Evolutionary conservation across 371 early-diverging fungal genomes (phyloP).

Genomic region (Rhizopus stolonifer): DNA sequence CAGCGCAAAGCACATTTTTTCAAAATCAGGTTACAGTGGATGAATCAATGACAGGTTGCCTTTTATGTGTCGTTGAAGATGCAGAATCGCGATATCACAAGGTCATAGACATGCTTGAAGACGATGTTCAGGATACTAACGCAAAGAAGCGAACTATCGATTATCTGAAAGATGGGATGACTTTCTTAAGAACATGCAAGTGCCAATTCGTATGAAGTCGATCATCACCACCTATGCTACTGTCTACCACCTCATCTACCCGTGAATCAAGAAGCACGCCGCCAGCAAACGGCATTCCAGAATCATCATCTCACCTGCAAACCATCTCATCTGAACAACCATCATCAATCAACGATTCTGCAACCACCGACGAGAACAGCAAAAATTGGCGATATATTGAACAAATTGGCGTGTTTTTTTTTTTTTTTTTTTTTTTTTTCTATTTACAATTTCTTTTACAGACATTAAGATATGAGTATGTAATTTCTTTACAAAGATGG

Average conservation of each 20-base stretch:
- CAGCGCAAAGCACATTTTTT: conserved; percentile 13
- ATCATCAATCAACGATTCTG: conserved; percentile 6
- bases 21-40: conserved; percentile 12
- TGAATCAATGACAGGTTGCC: conserved; percentile 14
- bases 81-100: conserved; percentile 14
- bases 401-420: too few species aligned
- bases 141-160: conserved; percentile 10
- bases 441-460: too few species aligned
- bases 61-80: conserved; percentile 12
- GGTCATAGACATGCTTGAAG: conserved; percentile 10
- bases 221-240: conserved; percentile 24
- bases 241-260: conserved; percentile 11
- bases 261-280: conserved; percentile 7
- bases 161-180: conserved; percentile 14
- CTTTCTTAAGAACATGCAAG: conserved; percentile 9
- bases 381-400: conserved; percentile 15
- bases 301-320: conserved; percentile 9
- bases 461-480: too few species aligned
- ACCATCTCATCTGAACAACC: conserved; percentile 1
- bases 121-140: conserved; percentile 6
- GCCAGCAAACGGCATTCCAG: conserved; percentile 9
- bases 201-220: conserved; percentile 27
- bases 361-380: conserved; percentile 1
- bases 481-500: too few species aligned
- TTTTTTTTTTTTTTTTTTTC: too few species aligned